Base-by-base conservation (phyloP, 257 asterid genomes). In the Primulina tabacum region DNA sequence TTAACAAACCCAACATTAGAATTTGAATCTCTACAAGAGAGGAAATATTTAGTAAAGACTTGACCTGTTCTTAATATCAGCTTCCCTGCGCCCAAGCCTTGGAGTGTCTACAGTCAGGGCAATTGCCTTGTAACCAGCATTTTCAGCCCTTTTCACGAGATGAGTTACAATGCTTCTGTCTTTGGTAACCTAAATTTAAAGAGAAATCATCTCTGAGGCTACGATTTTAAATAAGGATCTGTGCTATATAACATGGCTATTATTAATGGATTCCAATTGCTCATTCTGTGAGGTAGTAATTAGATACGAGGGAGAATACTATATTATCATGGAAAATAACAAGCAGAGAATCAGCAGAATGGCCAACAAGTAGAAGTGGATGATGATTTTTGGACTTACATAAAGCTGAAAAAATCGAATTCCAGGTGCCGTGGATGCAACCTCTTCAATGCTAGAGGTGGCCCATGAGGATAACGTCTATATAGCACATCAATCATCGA, bases 41-140 rank as follows among this genome's bases (percentile, higher is more conserved):
- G 34, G 24, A 43, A 64, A 74, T 59, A 0, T 47, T 34, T 57
- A 34, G 24, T 8, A 37, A 26, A 53, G 53, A 14, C 0, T 7
- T 78, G 40, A 90, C 97, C 95, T 85, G 83, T 91, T 91, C 83
- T 87, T 91, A 60, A 91, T 91, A 76, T 91, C 97, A 69, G 92
- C 90, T 84, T 91, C 97, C 82, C 97, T 84, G 64, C 95, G 85
- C n/a, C 96, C 97, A 21, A 89, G 86, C 52, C 87, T 79, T 29
- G 96, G 96, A 34, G 96, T 84, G 82, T 91, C 97, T 17, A 81
- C 97, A 28, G 96, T 91, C 52, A 91, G 90, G 62, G 75, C 95
- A 66, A 91, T 86, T 56, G 92, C 96, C 85, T 87, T 87, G 77
- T 81, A 89, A 52, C 96, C 96, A n/a, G 95, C 92, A 16, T 67